Base-by-base conservation (phyloP, 768 basidiomycete species). In the Trametopsis cervina region DNA sequence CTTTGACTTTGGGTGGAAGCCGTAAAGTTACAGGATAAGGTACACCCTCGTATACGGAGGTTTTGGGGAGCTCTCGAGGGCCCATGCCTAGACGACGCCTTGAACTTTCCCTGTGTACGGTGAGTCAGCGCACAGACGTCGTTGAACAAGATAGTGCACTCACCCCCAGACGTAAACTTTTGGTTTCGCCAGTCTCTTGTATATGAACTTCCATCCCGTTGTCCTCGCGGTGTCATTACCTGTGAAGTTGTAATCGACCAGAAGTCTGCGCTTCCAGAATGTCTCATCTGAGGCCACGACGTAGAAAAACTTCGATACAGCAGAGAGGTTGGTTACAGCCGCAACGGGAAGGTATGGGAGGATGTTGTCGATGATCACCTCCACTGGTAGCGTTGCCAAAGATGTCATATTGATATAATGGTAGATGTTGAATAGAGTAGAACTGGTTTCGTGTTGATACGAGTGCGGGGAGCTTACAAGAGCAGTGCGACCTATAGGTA, bases 191-290 rank as follows among this genome's bases (percentile, higher is more conserved):
- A 94, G 66, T 4, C 85, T 79, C 40, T 70, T 72, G 67, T 92
- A 94, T 33, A 94, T 78, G 55, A 80, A 75, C 64, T 83, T 85
- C 81, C 85, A 94, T 12, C 89, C 89, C 38, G 66, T 79, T 11
- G 75, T 78, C 17, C 91, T 71, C 12, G 90, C 90, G 0, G 85
- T 90, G 36, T 74, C 76, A 35, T 74, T 70, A 3, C 76, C 78
- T 6, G 83, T 74, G 57, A 89, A 93, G 64, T 90, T 89, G 69
- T 81, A 92, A 60, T 93, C 91, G 25, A 65, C 62, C 24, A 72
- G 60, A 7, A 89, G 66, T 51, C 77, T 84, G 23, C 77, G 71
- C 60, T 80, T 82, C 91, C 91, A 94, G 50, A 91, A 73, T 0
- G 80, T 81, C 49, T 89, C 85, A 59, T 92, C 89, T 11, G 74